phyloP scores from a whole-genome alignment of 2,329 filamentous ascomycete species.

The Alternaria sp. region DNA sequence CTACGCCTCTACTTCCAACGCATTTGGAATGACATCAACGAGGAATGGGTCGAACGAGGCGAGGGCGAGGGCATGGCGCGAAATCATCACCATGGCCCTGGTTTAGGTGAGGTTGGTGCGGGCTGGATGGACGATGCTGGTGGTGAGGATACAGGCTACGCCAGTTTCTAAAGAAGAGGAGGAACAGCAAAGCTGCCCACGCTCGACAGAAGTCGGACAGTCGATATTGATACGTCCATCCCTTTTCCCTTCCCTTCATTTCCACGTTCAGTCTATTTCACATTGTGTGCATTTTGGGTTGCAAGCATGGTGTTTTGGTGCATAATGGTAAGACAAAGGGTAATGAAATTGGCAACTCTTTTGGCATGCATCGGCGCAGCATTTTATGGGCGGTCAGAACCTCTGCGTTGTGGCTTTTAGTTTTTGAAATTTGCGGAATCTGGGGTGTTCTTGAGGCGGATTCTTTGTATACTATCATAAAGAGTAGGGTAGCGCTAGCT shows the following conservation, averaged over 20 bases:
- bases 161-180: conserved; percentile 41
- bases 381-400: conserved; percentile 10
- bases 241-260: neutral
- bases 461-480: neutral
- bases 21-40: conserved; percentile 79
- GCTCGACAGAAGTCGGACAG: neutral
- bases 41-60: conserved; percentile 55
- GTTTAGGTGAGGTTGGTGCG: conserved; percentile 40
- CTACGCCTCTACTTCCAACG: conserved; percentile 84
- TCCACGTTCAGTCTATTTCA: conserved; percentile 1
- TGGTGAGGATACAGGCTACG: conserved; percentile 48
- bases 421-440: neutral
- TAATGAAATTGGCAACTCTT: conserved; percentile 17
- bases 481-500: conserved; percentile 4
- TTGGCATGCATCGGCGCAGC: conserved; percentile 14
- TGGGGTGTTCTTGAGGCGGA: neutral
- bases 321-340: conserved; percentile 14
- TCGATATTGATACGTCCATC: neutral
- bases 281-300: neutral
- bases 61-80: conserved; percentile 52
- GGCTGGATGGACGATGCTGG: conserved; percentile 48
- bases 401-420: neutral
- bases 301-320: conserved; percentile 19
- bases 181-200: neutral
- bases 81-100: conserved; percentile 42